Percentiles rank a stretch among this genome's conserved stretches.
Evolutionary conservation across 306 rosid genomes (phyloP).

Genomic region (Dryas drummondii): DNA sequence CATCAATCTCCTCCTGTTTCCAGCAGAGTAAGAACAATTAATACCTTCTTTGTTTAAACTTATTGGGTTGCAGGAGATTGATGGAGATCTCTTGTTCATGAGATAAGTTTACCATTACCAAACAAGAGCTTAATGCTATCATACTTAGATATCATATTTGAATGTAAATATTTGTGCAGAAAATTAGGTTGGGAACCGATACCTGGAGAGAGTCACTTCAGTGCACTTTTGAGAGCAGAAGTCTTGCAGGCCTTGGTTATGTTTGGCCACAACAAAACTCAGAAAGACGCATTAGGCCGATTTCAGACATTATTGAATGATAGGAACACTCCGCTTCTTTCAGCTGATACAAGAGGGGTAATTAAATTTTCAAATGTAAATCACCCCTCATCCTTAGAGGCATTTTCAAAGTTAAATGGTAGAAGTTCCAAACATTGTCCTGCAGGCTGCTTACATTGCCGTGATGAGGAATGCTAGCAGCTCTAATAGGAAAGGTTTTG

Average conservation of each 20-base stretch:
- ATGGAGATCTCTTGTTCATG: too few relatives aligned
- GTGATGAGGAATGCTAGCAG: constrained; percentile 50
- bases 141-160: not conserved
- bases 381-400: not conserved
- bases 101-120: not conserved
- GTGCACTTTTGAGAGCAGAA: constrained; percentile 45
- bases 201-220: constrained; percentile 50
- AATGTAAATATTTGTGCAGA: constrained; percentile 31
- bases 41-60: not conserved
- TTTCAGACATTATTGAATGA: constrained; percentile 43
- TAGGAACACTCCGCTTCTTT: constrained; percentile 45
- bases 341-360: constrained; percentile 55
- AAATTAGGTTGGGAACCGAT: constrained; percentile 55
- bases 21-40: constrained; percentile 48
- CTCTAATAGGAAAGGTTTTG: constrained; percentile 40
- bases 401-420: not conserved
- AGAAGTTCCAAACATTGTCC: not conserved
- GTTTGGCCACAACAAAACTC: constrained; percentile 52
- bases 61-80: not conserved
- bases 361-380: not conserved
- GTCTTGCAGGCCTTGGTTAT: constrained; percentile 45
- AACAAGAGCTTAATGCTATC: not conserved
- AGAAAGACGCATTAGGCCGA: constrained; percentile 50
- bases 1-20: constrained; percentile 46
- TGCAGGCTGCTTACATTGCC: constrained; percentile 56